These are phyloP conservation scores for Fusarium napiforme DNA, from an alignment of 2,329 filamentous ascomycete genomes.

Conservation along the genomic window DNA sequence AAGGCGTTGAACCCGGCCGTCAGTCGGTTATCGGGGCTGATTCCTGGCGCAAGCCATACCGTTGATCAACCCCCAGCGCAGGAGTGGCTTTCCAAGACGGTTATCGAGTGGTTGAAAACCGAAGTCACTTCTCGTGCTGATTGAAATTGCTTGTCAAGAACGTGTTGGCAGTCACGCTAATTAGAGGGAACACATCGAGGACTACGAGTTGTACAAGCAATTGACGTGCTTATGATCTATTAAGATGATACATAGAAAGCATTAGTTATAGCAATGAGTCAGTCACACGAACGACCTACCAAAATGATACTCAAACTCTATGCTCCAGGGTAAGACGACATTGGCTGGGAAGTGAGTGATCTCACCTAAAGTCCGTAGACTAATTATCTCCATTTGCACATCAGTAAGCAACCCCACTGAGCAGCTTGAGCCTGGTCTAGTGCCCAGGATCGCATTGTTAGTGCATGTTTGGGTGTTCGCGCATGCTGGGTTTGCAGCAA, in stretches of 20 bases:
- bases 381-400: not conserved
- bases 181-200: not conserved
- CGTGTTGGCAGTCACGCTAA: not conserved
- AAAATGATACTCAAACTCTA: not conserved
- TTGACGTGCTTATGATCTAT: not conserved
- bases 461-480: conserved; percentile 21
- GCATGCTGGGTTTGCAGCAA: conserved; percentile 21
- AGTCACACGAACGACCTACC: not conserved
- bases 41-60: conserved; percentile 64
- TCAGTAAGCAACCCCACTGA: conserved; percentile 16
- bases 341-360: not conserved
- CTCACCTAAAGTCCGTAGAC: conserved; percentile 14
- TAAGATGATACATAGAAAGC: not conserved
- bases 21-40: conserved; percentile 62
- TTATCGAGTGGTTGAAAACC: conserved; percentile 58
- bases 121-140: conserved; percentile 12
- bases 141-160: not conserved
- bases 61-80: conserved; percentile 59
- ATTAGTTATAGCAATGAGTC: not conserved
- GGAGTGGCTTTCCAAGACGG: conserved; percentile 61
- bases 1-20: conserved; percentile 56
- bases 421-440: conserved; percentile 1
- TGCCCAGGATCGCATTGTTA: conserved; percentile 11
- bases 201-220: not conserved
- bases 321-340: conserved; percentile 4